Base-by-base conservation (phyloP, 31 red algal species). In the Odonthalia washingtoniensis region DNA sequence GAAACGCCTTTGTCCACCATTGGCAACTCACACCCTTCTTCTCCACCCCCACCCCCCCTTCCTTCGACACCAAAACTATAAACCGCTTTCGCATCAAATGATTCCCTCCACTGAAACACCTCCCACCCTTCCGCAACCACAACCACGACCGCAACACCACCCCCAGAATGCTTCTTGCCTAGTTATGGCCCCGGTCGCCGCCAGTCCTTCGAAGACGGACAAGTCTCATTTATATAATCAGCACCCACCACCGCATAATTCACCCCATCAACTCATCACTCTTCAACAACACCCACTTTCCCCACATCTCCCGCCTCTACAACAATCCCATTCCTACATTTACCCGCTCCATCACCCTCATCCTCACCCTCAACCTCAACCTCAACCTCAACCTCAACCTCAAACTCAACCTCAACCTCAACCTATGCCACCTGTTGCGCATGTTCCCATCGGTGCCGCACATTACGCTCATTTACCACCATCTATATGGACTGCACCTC, bases 401-500 rank as follows among this genome's bases (percentile, higher is more conserved):
- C 42, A 46, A 31, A 43, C 70, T 28, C 34, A 70, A 64, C 46
- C 43, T 0, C 82, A 41, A 30, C 35, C 64, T 64, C 89, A 82
- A 5, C 68, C 84, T 40, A 40, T 91, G 64, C 53, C 80, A 64
- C 89, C 89, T 63, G 89, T 91, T 24, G 89, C 89, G 5, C 89
- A 91, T 60, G 89, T 91, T 33, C 89, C 89, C 41, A 85, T 91
- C 21, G 89, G 89, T 14, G 89, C 89, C 74, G 74, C 89, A 65
- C 89, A 91, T 64, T 91, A 91, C 45, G 89, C 89, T 24, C 89
- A 85, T 41, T 67, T 92, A 18, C 90, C 90, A 31, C 82, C 90
- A 0, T 92, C 90, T 21, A 87, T 92, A 3, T 92, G 90, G 90
- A 78, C 74, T 34, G 53, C 90, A 27, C 62, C 90, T 9, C 90